Base-by-base conservation (phyloP, 352 stramenopile genomes). In the Globisporangium uncinulatum region DNA sequence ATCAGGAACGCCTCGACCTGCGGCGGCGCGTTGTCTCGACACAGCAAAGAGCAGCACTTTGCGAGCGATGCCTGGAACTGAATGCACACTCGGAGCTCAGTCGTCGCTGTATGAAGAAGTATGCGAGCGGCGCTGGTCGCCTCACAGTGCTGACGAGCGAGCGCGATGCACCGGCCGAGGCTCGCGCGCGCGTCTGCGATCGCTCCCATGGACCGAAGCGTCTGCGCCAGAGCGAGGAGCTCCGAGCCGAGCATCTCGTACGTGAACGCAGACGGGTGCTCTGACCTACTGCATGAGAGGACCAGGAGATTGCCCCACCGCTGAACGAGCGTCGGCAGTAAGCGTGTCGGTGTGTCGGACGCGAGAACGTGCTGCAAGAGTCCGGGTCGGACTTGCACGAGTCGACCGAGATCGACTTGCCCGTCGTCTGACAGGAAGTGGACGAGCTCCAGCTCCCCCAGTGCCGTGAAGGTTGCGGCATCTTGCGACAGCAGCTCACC, bases 1-100 rank as follows among this genome's bases (percentile, higher is more conserved):
- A 51, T 54, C n/a, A 74, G 32, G 20, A 63, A 60, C 41, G 49
- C 37, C 14, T 53, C 17, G 11, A 79, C 41, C 7, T 62, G 46
- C n/a, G 54, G 39, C n/a, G 71, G 71, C 8, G 48, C 54, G 6
- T 63, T 57, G 36, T 50, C 39, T 15, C 69, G 71, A n/a, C 20
- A 29, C 17, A 66, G 43, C 2, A 75, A 43, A 14, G 47, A 21
- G 44, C 54, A 43, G 20, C 32, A 65, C 15, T 56, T 52, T 24
- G 47, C 19, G 6, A 70, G 29, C 8, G 54, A 54, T 10, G 46
- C 59, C 44, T 78, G 61, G 45, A 70, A 66, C 56, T 59, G 42
- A 19, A 74, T 70, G 46, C 59, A 78, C 1, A 51, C 45, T 1
- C 69, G 37, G 9, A 78, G 42, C 8, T 21, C 31, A 19, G 32